Percentiles rank a stretch among this genome's conserved stretches.
Evolutionary conservation across 2,329 filamentous ascomycete genomes (phyloP).

Genomic region (Ceratocystis cacaofunesta): DNA sequence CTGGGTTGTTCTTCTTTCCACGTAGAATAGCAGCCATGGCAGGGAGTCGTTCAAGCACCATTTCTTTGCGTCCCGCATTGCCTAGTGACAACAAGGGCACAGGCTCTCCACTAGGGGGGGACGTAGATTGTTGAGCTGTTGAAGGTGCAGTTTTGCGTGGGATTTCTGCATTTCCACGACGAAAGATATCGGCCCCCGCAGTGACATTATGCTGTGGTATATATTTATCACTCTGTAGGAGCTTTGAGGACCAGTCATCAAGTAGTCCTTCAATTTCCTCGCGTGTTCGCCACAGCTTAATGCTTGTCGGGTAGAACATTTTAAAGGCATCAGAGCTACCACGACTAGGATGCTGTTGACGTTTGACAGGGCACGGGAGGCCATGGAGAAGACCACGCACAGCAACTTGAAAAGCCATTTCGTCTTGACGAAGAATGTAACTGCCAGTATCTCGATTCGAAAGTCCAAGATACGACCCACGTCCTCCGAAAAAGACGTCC

Average conservation of each 20-base stretch:
- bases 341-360: slow-evolving; percentile 22
- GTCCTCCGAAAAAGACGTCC: slow-evolving; percentile 50
- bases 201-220: slow-evolving; percentile 27
- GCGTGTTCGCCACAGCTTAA: slow-evolving; percentile 68
- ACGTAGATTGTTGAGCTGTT: slow-evolving; percentile 1
- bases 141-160: slow-evolving; percentile 18
- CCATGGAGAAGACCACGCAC: slow-evolving; percentile 75
- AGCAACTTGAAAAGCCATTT: slow-evolving; percentile 84
- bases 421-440: slow-evolving; percentile 75
- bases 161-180: slow-evolving; percentile 26
- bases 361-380: slow-evolving; percentile 72
- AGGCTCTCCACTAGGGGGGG: slow-evolving; percentile 19
- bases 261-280: slow-evolving; percentile 69
- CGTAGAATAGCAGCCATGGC: slow-evolving; percentile 60
- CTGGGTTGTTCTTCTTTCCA: slow-evolving; percentile 24
- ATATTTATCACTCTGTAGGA: slow-evolving; percentile 39
- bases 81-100: slow-evolving; percentile 43
- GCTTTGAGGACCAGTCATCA: slow-evolving; percentile 49
- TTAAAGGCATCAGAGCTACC: slow-evolving; percentile 48
- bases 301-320: slow-evolving; percentile 81
- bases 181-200: slow-evolving; percentile 35
- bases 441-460: slow-evolving; percentile 41
- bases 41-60: slow-evolving; percentile 73
- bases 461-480: slow-evolving; percentile 27
- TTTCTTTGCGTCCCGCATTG: slow-evolving; percentile 52